A percentile compares a stretch with the other conserved stretches of the same genome.
Conservation (phyloP, 331 rosid genomes). For the Rosa hybrid region DNA sequence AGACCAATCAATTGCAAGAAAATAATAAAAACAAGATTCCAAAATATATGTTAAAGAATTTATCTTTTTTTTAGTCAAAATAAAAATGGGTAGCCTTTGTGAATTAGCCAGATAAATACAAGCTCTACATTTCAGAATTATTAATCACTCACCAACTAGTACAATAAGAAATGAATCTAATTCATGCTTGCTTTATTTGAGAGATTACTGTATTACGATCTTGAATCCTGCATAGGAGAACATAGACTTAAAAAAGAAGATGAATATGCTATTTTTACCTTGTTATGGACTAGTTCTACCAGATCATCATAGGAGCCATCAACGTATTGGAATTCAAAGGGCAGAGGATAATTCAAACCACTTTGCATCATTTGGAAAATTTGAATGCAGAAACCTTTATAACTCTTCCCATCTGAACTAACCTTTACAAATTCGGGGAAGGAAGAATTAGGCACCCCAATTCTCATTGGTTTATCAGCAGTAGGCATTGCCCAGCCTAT, state of each 20-base stretch:
- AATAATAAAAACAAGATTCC: too few species aligned
- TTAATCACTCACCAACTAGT: too few species aligned
- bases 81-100: too few species aligned
- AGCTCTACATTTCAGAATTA: too few species aligned
- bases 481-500: too few species aligned
- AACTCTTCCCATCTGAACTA: background rate
- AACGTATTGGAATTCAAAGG: slow-evolving; percentile 25
- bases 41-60: too few species aligned
- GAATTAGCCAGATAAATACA: too few species aligned
- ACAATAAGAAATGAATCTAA: too few species aligned
- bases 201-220: background rate
- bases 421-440: background rate
- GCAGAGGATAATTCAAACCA: slow-evolving; percentile 43
- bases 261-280: background rate
- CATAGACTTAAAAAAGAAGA: background rate
- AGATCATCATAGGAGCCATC: slow-evolving; percentile 46
- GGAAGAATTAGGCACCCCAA: slow-evolving; percentile 32
- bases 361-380: slow-evolving; percentile 37
- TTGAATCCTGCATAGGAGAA: background rate
- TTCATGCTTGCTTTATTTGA: too few species aligned
- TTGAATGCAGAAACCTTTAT: slow-evolving; percentile 56
- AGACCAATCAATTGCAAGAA: too few species aligned
- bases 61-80: too few species aligned
- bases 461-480: too few species aligned
- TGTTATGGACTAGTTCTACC: slow-evolving; percentile 40